Evolutionary conservation across 1,139 yeast genomes (phyloP).

Genomic region (Entelexis paramagnoliae): DNA sequence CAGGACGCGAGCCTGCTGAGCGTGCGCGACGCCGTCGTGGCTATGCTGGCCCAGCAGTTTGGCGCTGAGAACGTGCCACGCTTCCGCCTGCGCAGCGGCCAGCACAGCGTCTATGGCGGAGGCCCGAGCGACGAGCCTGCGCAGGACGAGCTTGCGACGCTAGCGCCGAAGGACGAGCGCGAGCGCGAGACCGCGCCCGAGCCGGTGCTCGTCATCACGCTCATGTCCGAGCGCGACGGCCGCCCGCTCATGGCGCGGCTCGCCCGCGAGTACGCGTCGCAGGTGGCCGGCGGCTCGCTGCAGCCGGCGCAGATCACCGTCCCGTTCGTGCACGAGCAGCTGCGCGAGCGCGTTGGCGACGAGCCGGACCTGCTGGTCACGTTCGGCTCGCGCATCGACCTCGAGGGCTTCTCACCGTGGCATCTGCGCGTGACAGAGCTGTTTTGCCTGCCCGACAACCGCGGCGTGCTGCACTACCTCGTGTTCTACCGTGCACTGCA

Average conservation of each 20-base stretch:
- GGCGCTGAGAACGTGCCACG: conserved; percentile 62
- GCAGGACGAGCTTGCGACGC: no score
- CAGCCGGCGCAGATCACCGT: conserved; percentile 60
- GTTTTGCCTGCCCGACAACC: conserved; percentile 84
- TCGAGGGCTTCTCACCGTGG: conserved; percentile 98
- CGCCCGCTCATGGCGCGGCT: conserved; percentile 81
- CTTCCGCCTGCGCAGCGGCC: conserved; percentile 41
- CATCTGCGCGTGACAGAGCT: conserved; percentile 83
- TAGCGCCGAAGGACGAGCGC: no score
- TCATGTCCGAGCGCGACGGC: conserved; percentile 73
- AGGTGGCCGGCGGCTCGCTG: conserved; percentile 55
- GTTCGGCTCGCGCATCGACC: conserved; percentile 75
- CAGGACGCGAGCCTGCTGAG: conserved; percentile 40
- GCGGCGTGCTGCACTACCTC: conserved; percentile 62
- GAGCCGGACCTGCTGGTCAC: conserved; percentile 84
- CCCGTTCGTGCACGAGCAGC: conserved; percentile 63
- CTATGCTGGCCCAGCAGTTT: conserved; percentile 59
- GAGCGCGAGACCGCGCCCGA: background rate
- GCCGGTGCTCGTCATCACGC: conserved; percentile 49
- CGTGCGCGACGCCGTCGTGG: conserved; percentile 48
- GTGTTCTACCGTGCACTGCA: conserved; percentile 79
- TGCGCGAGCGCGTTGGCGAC: conserved; percentile 63
- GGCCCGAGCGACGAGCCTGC: conserved; percentile 35
- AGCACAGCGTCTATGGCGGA: conserved; percentile 40
- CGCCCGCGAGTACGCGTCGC: conserved; percentile 73